Conservation (phyloP, 352 stramenopile genomes). For the Pythium sukuiense region DNA sequence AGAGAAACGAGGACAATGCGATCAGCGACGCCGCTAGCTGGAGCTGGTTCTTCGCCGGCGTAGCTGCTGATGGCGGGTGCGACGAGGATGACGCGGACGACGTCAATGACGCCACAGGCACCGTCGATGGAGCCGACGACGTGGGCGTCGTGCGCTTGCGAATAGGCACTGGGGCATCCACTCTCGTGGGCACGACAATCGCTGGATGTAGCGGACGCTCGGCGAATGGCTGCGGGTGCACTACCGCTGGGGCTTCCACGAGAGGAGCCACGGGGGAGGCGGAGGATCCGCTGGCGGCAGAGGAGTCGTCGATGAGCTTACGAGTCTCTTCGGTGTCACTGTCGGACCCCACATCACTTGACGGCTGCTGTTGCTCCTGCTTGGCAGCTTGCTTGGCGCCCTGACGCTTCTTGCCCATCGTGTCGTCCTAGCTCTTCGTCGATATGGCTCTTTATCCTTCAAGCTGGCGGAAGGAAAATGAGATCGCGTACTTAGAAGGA, state of each 20-base stretch:
- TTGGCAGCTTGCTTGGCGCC: conserved; percentile 2
- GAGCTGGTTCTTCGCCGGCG: conserved; percentile 32
- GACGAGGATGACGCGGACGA: not conserved
- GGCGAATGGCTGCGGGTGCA: conserved; percentile 22
- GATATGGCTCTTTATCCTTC: conserved; percentile 6
- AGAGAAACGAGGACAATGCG: conserved; percentile 78
- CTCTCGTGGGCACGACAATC: conserved; percentile 18
- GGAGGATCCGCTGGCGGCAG: not conserved
- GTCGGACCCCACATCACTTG: not conserved
- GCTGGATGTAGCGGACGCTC: conserved; percentile 21
- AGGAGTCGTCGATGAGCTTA: conserved; percentile 4
- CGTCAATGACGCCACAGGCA: conserved; percentile 17
- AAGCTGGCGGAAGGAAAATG: conserved; percentile 1
- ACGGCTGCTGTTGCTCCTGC: not conserved
- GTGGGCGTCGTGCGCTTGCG: conserved; percentile 25
- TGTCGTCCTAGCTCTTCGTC: conserved; percentile 9
- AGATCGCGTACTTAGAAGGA: conserved; percentile 26
- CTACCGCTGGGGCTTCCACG: conserved; percentile 2
- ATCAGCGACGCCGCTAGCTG: conserved; percentile 59
- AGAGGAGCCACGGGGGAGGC: not conserved
- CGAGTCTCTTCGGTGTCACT: not conserved
- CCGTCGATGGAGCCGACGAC: conserved; percentile 14
- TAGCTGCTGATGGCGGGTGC: not conserved
- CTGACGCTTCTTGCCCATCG: conserved; percentile 29
- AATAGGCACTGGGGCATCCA: conserved; percentile 11